Conservation (phyloP, 2,329 filamentous ascomycete genomes). For the Aphanocladium album region DNA sequence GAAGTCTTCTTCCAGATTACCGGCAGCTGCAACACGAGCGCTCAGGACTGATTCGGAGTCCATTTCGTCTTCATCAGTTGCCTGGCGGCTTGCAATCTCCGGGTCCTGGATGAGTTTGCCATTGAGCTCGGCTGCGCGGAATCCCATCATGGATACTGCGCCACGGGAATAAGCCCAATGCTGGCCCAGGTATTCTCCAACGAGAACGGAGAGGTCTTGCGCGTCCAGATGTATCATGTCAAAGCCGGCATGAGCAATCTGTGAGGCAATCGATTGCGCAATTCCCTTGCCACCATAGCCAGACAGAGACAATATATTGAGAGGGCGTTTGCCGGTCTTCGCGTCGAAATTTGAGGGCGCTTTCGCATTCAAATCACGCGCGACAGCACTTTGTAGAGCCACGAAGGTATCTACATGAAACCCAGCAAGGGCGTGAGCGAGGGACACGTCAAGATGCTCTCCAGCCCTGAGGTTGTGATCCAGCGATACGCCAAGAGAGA, state of each 20-base stretch:
- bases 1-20: slow-evolving; percentile 38
- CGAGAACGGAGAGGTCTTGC: slow-evolving; percentile 63
- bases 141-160: slow-evolving; percentile 50
- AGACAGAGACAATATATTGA: slow-evolving; percentile 33
- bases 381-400: slow-evolving; percentile 24
- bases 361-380: slow-evolving; percentile 24
- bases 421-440: slow-evolving; percentile 31
- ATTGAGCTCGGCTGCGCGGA: slow-evolving; percentile 49
- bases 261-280: slow-evolving; percentile 50
- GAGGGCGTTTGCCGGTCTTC: slow-evolving; percentile 31
- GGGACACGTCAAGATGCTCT: slow-evolving; percentile 27
- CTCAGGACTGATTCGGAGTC: slow-evolving; percentile 27
- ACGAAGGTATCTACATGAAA: slow-evolving; percentile 29
- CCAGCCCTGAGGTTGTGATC: slow-evolving; percentile 26
- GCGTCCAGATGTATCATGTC: slow-evolving; percentile 66
- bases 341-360: slow-evolving; percentile 27
- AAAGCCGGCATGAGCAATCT: slow-evolving; percentile 56
- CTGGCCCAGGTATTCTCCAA: slow-evolving; percentile 66
- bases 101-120: slow-evolving; percentile 48
- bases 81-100: slow-evolving; percentile 26
- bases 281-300: slow-evolving; percentile 35
- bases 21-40: slow-evolving; percentile 22
- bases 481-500: slow-evolving; percentile 22
- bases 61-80: slow-evolving; percentile 32
- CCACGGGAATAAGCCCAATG: slow-evolving; percentile 45